Conservation (phyloP, 108 stramenopile genomes). For the Cyclotella distinguenda region DNA sequence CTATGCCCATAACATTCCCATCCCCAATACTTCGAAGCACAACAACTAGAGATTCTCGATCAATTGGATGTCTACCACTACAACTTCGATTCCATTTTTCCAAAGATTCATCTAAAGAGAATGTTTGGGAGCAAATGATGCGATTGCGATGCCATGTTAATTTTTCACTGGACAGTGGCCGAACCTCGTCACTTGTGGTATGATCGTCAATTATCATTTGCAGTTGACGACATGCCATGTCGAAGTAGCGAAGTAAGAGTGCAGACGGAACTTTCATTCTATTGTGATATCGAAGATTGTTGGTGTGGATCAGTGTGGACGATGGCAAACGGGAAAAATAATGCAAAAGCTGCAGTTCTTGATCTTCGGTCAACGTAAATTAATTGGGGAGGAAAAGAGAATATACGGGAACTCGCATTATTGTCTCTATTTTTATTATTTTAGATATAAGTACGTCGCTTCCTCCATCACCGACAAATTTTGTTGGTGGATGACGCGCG, state of each 20-base stretch:
- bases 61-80: neutral
- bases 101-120: constrained; percentile 19
- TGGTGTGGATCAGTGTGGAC: too few relatives aligned
- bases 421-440: too few relatives aligned
- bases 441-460: too few relatives aligned
- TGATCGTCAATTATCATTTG: neutral
- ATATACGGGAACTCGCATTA: too few relatives aligned
- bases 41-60: constrained; percentile 4
- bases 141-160: constrained; percentile 32
- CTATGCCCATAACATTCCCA: constrained; percentile 22
- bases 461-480: too few relatives aligned
- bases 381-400: too few relatives aligned
- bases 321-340: too few relatives aligned
- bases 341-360: too few relatives aligned
- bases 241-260: constrained; percentile 28
- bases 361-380: too few relatives aligned
- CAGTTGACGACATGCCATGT: constrained; percentile 7
- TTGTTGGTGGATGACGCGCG: too few relatives aligned
- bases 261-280: constrained; percentile 12
- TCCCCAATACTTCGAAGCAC: constrained; percentile 23
- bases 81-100: constrained; percentile 6
- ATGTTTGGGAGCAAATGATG: constrained; percentile 22
- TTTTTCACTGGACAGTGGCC: neutral
- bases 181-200: neutral
- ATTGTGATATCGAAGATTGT: neutral